Evolutionary conservation across 306 rosid species (phyloP).

Genomic region (barrel medic (Medicago truncatula)): MtrunA17r5.0-ANR NC_053048.1:43728501-43729000

Average conservation of each 20-base stretch:
- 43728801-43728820: constrained; percentile 68
- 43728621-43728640: no score
- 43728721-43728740: constrained; percentile 57
- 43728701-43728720: constrained; percentile 48
- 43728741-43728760: constrained; percentile 58
- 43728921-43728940: constrained; percentile 20
- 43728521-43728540: background rate
- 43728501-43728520: no score
- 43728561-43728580: no score
- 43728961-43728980: no score
- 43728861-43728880: constrained; percentile 72
- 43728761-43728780: constrained; percentile 57
- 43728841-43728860: constrained; percentile 54
- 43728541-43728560: no score
- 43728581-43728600: no score
- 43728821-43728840: constrained; percentile 54
- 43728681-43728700: constrained; percentile 39
- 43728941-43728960: background rate
- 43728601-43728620: no score
- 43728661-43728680: background rate
- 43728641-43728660: no score
- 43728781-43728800: constrained; percentile 74
- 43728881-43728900: constrained; percentile 75
- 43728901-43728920: no score
- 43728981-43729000: no score